Percentiles rank a stretch among this genome's conserved stretches.
These are phyloP conservation scores for Phylloporus rhodoxanthus DNA, from an alignment of 768 basidiomycete species.

Conservation along the genomic window DNA sequence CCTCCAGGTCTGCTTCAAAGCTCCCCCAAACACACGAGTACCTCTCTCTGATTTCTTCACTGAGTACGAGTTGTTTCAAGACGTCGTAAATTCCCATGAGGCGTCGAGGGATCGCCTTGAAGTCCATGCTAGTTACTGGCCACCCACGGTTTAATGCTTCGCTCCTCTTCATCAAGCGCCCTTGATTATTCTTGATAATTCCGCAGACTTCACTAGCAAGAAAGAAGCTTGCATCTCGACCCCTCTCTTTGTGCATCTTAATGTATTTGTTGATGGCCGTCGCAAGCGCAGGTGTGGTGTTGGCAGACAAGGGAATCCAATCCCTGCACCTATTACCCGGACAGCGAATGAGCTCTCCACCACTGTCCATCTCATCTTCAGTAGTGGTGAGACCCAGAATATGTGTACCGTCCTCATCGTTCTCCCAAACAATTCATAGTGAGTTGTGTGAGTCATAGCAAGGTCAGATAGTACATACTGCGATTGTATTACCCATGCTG, in stretches of 20 bases:
- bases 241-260: neutral
- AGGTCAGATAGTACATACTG: no score
- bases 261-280: neutral
- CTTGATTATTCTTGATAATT: neutral
- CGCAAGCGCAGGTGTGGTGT: neutral
- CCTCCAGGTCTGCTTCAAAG: neutral
- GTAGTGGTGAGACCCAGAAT: neutral
- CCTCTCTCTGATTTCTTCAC: neutral
- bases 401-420: neutral
- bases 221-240: neutral
- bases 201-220: neutral
- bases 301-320: neutral
- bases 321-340: neutral
- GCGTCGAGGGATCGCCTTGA: neutral
- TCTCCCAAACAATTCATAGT: neutral
- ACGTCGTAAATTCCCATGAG: neutral
- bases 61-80: neutral
- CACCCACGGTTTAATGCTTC: neutral
- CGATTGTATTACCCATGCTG: no score
- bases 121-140: neutral
- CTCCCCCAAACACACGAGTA: neutral
- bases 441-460: no score
- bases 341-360: neutral
- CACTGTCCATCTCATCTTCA: neutral
- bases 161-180: neutral